Conservation (phyloP, 805 yeast genomes). For the Jamesozyma piceae region DNA sequence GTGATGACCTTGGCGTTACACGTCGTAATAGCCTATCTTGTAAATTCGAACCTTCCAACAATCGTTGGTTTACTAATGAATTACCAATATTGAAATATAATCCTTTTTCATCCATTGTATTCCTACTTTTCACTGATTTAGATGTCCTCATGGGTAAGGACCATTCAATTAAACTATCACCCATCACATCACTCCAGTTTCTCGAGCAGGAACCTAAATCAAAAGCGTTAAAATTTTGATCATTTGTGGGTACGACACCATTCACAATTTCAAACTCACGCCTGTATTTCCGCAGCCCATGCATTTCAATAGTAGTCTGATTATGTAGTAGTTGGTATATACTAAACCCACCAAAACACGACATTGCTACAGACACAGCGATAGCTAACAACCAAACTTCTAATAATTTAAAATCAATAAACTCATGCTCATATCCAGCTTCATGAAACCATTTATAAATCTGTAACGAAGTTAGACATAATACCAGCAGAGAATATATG, state of each 20-base stretch:
- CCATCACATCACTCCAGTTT: constrained; percentile 73
- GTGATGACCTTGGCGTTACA: constrained; percentile 25
- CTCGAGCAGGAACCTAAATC: constrained; percentile 50
- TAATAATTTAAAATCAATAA: constrained; percentile 50
- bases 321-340: constrained; percentile 53
- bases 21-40: constrained; percentile 26
- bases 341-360: constrained; percentile 48
- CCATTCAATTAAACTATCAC: constrained; percentile 58
- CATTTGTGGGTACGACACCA: constrained; percentile 29
- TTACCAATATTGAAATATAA: constrained; percentile 35
- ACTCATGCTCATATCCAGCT: constrained; percentile 33
- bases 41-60: constrained; percentile 29
- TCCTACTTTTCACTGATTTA: constrained; percentile 20
- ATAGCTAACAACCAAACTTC: constrained; percentile 47
- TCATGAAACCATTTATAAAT: constrained; percentile 41
- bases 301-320: constrained; percentile 74
- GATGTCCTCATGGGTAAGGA: constrained; percentile 44
- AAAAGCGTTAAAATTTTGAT: constrained; percentile 50
- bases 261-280: constrained; percentile 32
- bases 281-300: constrained; percentile 43
- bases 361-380: constrained; percentile 47
- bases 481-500: constrained; percentile 37
- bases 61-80: constrained; percentile 32
- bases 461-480: constrained; percentile 33
- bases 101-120: constrained; percentile 35